Conservation (phyloP, 805 yeast genomes). For the Saccharomycopsis vini region DNA sequence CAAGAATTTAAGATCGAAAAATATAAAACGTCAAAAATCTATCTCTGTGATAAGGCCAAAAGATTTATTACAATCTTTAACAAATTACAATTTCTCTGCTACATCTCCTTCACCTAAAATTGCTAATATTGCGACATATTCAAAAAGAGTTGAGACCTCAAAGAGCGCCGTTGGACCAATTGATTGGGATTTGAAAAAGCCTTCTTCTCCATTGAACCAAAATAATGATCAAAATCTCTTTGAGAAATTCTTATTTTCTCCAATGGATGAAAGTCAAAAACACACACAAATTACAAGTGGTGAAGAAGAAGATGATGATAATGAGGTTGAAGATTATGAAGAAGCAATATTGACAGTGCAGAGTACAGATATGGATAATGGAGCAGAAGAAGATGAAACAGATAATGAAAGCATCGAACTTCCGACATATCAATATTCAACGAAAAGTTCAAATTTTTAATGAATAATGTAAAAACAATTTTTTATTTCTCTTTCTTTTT, state of each 20-base stretch:
- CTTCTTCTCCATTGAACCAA: neutral
- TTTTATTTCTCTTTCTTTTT: no score
- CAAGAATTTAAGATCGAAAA: neutral
- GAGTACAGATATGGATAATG: neutral
- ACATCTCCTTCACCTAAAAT: no score
- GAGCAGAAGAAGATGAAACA: neutral
- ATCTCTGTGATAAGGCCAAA: conserved; percentile 1
- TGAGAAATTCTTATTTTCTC: neutral
- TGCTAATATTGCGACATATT: no score
- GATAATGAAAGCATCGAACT: neutral
- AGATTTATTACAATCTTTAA: no score
- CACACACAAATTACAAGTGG: no score
- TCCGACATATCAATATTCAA: no score
- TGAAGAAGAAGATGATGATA: neutral
- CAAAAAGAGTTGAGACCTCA: no score
- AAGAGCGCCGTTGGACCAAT: conserved; percentile 4
- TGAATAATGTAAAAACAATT: no score
- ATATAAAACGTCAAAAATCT: conserved; percentile 4
- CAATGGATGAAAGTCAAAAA: no score
- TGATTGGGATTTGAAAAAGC: conserved; percentile 1
- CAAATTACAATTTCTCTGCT: no score
- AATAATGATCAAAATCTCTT: neutral
- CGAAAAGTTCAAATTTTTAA: no score
- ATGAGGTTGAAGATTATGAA: neutral
- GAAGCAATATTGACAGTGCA: neutral